Percentiles rank a stretch among this genome's conserved stretches.
phyloP scores from a whole-genome alignment of 164 flowering plant genomes.

The Dillenia turbinata region DNA sequence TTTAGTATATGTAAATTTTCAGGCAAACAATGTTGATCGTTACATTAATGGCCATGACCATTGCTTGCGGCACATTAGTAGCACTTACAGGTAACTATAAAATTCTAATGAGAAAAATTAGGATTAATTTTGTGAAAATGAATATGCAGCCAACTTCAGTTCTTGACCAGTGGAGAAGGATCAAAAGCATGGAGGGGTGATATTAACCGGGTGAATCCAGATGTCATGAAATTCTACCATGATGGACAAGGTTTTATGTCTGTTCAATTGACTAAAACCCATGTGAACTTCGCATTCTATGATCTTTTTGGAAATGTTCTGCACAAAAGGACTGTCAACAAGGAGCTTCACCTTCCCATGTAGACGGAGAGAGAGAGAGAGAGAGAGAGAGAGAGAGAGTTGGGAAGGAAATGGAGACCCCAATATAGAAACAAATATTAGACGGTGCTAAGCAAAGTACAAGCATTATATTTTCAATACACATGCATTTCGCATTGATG shows the following conservation, averaged over 20 bases:
- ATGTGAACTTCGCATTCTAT: constrained; percentile 32
- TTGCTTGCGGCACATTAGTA: constrained; percentile 55
- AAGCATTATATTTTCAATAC: no score
- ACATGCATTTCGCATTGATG: no score
- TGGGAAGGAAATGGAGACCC: no score
- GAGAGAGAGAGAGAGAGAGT: neutral
- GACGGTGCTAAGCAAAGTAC: no score
- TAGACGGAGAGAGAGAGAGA: neutral
- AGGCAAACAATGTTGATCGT: constrained; percentile 56
- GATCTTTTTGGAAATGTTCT: constrained; percentile 43
- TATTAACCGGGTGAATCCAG: constrained; percentile 7
- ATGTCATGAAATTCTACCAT: constrained; percentile 43
- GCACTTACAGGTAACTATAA: constrained; percentile 33
- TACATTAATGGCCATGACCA: constrained; percentile 79
- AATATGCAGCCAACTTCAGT: constrained; percentile 46
- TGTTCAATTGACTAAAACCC: constrained; percentile 21
- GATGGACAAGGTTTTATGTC: constrained; percentile 69
- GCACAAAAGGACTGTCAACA: constrained; percentile 34
- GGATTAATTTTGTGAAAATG: no score
- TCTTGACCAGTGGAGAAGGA: constrained; percentile 73
- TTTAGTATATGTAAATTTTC: neutral
- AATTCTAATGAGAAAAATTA: neutral
- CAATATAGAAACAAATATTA: no score
- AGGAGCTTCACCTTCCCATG: constrained; percentile 14
- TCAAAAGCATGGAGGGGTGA: constrained; percentile 80